Conservation (phyloP, 2,329 filamentous ascomycete species). For the Exophiala sideris region DNA sequence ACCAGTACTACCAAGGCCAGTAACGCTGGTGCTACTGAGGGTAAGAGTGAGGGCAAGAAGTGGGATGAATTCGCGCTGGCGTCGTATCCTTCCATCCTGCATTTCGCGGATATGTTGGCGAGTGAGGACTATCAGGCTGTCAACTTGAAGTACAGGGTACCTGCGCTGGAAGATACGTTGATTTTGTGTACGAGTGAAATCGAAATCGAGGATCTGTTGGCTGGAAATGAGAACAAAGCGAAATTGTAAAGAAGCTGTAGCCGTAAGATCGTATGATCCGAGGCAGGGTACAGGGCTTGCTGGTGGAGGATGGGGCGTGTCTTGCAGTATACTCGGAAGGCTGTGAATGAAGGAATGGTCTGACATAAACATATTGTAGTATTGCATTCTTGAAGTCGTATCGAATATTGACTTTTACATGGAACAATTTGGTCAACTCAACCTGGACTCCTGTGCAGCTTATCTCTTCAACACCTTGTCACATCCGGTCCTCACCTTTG, state of each 20-base stretch:
- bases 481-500: too few species aligned
- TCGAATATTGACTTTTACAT: too few species aligned
- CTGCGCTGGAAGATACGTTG: conserved; percentile 50
- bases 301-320: too few species aligned
- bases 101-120: conserved; percentile 61
- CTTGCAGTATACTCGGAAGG: too few species aligned
- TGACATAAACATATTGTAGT: background rate
- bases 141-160: conserved; percentile 52
- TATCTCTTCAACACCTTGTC: too few species aligned
- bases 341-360: too few species aligned
- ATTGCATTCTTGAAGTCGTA: background rate
- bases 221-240: conserved; percentile 10
- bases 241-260: conserved; percentile 18
- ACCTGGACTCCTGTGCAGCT: too few species aligned
- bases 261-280: too few species aligned
- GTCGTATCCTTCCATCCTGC: conserved; percentile 60
- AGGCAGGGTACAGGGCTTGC: too few species aligned
- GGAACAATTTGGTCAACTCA: too few species aligned
- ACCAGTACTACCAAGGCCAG: too few species aligned
- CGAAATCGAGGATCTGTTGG: conserved; percentile 33
- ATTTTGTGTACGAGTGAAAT: conserved; percentile 55
- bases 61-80: conserved; percentile 66
- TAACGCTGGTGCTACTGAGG: too few species aligned
- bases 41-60: background rate
- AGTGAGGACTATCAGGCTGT: conserved; percentile 58